A percentile compares a stretch with the other conserved stretches of the same genome.
Conservation (phyloP, 345 rosid genomes). For the Balakata baccata region DNA sequence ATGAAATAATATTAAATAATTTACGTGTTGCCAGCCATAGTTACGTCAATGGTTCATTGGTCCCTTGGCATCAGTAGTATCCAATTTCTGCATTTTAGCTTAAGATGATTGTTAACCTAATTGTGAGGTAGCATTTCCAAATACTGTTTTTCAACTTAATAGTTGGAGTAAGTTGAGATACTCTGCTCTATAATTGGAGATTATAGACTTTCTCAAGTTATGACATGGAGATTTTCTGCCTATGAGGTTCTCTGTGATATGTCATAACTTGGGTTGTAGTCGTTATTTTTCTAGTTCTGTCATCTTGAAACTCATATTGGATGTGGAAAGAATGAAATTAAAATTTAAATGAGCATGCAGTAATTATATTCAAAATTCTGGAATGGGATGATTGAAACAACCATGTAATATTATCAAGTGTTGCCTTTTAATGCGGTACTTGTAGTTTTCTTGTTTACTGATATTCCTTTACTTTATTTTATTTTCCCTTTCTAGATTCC, state of each 20-base stretch:
- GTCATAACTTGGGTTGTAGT: background rate
- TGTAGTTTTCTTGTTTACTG: conserved; percentile 13
- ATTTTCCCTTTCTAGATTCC: conserved; percentile 53
- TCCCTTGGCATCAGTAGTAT: background rate
- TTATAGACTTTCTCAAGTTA: background rate
- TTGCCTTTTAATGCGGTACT: background rate
- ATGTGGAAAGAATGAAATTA: background rate
- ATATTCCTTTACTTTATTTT: background rate
- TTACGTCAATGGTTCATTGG: background rate
- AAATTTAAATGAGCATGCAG: background rate
- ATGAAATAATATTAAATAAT: background rate
- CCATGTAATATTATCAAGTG: background rate
- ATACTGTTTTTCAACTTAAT: background rate
- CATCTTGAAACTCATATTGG: background rate
- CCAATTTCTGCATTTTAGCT: background rate
- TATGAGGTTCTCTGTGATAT: background rate
- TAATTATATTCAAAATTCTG: background rate
- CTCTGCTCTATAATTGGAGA: background rate
- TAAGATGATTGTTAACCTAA: background rate
- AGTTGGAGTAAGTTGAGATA: background rate
- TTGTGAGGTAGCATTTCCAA: background rate
- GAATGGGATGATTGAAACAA: background rate
- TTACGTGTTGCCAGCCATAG: background rate
- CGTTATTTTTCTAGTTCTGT: background rate
- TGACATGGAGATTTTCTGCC: background rate